Evolutionary conservation across 2,329 filamentous ascomycete genomes (phyloP), one percentile per base, ranked within the genome.

Genomic region (Trichophyton schoenleinii): DNA sequence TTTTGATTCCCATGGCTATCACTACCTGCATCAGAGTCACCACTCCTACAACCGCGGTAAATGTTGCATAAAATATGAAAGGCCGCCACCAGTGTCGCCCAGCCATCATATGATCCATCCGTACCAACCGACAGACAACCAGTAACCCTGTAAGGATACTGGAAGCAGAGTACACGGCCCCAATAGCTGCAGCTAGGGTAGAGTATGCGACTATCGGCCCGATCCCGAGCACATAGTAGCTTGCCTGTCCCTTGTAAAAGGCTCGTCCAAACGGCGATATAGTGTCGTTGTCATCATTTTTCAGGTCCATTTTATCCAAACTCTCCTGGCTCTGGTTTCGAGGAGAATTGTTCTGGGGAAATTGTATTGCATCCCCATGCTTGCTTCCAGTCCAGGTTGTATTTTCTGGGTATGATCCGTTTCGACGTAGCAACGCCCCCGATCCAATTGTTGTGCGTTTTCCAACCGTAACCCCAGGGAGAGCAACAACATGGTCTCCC

Each of bases 251-350:
- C 11, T 59, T 22, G 15, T 59, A 59, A 18, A 59, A 36, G 3
- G 58, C 58, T 59, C 31, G 25, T 3, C 58, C 58, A 20, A 46
- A 49, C 11, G 58, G 58, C 18, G 58, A 31, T 49, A 59, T 49
- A 15, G 31, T 41, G 2, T 36, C 20, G 6, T n/a, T 34, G 18
- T 15, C 22, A 1, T 38, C 38, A 42, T 38, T 13, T n/a, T 38
- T 48, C 7, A 22, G 18, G 11, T 22, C 18, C 9, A 20, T 3
- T 11, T 48, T 48, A 18, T 48, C 44, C n/a, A 25, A 22, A 22
- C 8, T 48, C 4, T 22, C 44, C 13, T 48, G n/a, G 8, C 18
- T 22, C 7, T 25, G 20, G 18, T 25, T 48, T 48, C 44, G 44
- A 22, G n/a, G n/a, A 22, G 44, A 48, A 8, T 22, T 48, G 4